phyloP scores from a whole-genome alignment of 805 yeast genomes.

The Yamadazyma paraphyllophila region DNA sequence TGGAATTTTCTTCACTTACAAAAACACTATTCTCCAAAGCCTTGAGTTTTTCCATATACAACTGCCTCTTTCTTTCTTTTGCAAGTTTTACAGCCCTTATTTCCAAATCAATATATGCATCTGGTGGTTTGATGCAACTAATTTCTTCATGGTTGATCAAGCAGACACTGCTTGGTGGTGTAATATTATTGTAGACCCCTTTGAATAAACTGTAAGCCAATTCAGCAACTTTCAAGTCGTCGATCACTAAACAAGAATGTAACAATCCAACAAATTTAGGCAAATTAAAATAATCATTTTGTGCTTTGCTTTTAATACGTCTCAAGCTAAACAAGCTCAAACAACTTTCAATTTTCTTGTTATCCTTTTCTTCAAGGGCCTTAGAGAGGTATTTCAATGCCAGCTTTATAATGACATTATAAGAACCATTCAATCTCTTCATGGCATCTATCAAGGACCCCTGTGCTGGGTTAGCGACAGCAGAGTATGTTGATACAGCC shows the following conservation, averaged over 20 bases:
- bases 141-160: conserved; percentile 44
- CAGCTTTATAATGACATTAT: conserved; percentile 49
- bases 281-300: conserved; percentile 55
- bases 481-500: conserved; percentile 67
- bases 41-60: conserved; percentile 39
- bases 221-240: conserved; percentile 52
- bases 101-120: conserved; percentile 53
- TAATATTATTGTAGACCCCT: conserved; percentile 25
- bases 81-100: conserved; percentile 60
- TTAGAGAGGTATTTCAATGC: conserved; percentile 49
- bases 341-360: conserved; percentile 63
- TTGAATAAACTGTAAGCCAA: conserved; percentile 53
- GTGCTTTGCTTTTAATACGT: conserved; percentile 56
- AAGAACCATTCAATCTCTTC: conserved; percentile 67
- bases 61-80: conserved; percentile 53
- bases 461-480: conserved; percentile 70
- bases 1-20: conserved; percentile 23
- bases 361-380: conserved; percentile 47
- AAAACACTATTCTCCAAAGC: conserved; percentile 41
- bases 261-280: conserved; percentile 47
- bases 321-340: conserved; percentile 55
- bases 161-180: conserved; percentile 44
- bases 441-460: conserved; percentile 63
- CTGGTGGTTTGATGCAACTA: conserved; percentile 60
- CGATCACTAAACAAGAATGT: conserved; percentile 53